Evolutionary conservation across 768 basidiomycete genomes (phyloP).

Genomic region (Baorangia bicolor): DNA sequence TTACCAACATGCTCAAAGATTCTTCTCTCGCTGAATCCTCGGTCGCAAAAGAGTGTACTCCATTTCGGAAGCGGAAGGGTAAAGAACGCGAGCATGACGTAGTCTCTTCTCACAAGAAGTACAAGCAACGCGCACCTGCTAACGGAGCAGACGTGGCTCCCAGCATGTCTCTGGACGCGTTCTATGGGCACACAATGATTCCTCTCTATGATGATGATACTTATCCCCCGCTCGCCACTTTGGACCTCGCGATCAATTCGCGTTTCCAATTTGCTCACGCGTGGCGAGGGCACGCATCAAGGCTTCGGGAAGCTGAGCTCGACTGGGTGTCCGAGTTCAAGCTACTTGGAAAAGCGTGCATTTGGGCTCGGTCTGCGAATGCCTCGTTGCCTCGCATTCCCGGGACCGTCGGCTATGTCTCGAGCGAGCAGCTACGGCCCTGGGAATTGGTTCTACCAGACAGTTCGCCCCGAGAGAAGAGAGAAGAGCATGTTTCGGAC

Average conservation of each 20-base stretch:
- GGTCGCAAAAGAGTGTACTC: not conserved
- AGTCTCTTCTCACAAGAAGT: not conserved
- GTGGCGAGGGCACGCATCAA: conserved; percentile 17
- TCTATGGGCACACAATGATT: conserved; percentile 6
- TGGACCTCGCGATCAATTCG: conserved; percentile 18
- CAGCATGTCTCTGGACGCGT: conserved; percentile 7
- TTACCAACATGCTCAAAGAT: not conserved
- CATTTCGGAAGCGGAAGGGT: conserved; percentile 12
- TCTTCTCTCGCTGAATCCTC: not conserved
- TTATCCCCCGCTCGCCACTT: conserved; percentile 16
- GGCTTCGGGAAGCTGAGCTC: conserved; percentile 9
- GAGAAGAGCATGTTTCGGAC: not conserved
- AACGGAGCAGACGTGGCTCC: not conserved
- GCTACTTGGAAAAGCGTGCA: not conserved
- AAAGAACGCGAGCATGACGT: conserved; percentile 21
- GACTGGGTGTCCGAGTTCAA: conserved; percentile 1
- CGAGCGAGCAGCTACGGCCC: conserved; percentile 4
- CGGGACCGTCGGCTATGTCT: conserved; percentile 9
- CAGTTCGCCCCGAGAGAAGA: not conserved
- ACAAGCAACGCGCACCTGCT: not conserved
- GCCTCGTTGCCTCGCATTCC: conserved; percentile 1
- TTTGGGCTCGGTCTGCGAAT: not conserved
- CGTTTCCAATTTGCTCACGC: conserved; percentile 24
- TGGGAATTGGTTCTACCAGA: conserved; percentile 17
- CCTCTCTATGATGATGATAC: conserved; percentile 17